These are phyloP conservation scores for Rhynchosporium secalis DNA, from an alignment of 2,329 filamentous ascomycete genomes.

Conservation along the genomic window DNA sequence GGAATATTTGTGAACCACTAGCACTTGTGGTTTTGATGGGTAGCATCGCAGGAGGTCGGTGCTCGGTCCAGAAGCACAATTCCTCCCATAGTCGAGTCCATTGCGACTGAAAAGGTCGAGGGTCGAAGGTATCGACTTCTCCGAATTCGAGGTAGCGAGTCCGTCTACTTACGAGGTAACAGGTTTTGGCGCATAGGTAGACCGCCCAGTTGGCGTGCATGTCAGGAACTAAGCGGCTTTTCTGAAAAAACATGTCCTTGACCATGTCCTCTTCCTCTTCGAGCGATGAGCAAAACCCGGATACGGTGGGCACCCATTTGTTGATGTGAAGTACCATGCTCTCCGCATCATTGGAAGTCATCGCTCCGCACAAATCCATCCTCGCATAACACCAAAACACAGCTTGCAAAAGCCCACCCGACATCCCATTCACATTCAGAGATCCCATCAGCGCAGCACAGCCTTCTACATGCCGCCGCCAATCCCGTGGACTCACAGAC, in stretches of 20 bases:
- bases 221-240: conserved; percentile 42
- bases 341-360: conserved; percentile 52
- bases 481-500: conserved; percentile 50
- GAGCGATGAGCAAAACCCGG: conserved; percentile 27
- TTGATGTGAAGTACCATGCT: conserved; percentile 50
- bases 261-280: too few relatives aligned
- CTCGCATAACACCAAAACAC: conserved; percentile 60
- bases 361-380: conserved; percentile 53
- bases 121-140: background rate
- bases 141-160: conserved; percentile 40
- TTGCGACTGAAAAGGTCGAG: conserved; percentile 42
- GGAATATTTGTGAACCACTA: conserved; percentile 6
- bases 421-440: conserved; percentile 52
- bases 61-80: conserved; percentile 49
- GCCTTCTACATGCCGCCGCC: conserved; percentile 56
- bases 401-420: conserved; percentile 49
- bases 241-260: too few relatives aligned
- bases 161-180: conserved; percentile 51
- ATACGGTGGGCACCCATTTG: conserved; percentile 49
- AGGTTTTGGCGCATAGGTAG: conserved; percentile 54
- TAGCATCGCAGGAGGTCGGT: conserved; percentile 48
- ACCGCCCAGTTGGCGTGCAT: conserved; percentile 62
- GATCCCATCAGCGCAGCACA: conserved; percentile 54
- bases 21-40: conserved; percentile 8
- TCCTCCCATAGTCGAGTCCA: conserved; percentile 53